phyloP scores from a whole-genome alignment of 2,329 filamentous ascomycete genomes.

The Coleophoma cylindrospora region DNA sequence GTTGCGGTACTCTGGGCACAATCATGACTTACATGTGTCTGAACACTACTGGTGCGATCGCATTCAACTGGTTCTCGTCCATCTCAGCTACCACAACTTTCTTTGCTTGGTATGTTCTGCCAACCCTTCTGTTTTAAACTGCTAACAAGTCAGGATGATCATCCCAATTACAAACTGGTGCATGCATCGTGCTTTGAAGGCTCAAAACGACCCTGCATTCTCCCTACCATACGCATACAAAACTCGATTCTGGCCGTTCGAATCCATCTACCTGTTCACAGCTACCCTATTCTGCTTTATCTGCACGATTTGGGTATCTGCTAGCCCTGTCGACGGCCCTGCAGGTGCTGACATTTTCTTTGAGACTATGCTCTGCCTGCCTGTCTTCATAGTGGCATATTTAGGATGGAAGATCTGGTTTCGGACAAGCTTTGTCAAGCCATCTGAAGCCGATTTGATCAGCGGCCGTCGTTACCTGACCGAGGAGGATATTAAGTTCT shows the following conservation, averaged over 20 bases:
- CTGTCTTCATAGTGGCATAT: not conserved
- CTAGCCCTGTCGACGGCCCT: not conserved
- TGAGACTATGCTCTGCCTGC: not conserved
- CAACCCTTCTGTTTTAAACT: not conserved
- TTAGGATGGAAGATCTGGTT: not conserved
- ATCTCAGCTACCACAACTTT: not conserved
- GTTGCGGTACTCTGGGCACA: not conserved
- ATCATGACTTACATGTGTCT: not conserved
- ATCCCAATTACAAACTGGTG: not conserved
- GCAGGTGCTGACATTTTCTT: not conserved
- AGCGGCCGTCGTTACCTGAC: not conserved
- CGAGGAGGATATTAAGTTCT: not conserved
- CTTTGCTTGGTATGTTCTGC: not conserved
- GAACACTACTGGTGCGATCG: not conserved
- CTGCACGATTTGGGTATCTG: not conserved
- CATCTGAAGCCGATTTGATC: not conserved
- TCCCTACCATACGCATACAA: not conserved
- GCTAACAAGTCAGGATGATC: not conserved
- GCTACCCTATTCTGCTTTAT: constrained; percentile 2
- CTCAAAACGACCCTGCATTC: not conserved
- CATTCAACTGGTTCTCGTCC: not conserved
- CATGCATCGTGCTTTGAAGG: not conserved
- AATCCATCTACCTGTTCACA: constrained; percentile 1
- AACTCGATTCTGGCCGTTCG: not conserved
- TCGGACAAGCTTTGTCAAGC: not conserved